Evolutionary conservation across 306 rosid genomes (phyloP).

Genomic region (Sindora glabra): DNA sequence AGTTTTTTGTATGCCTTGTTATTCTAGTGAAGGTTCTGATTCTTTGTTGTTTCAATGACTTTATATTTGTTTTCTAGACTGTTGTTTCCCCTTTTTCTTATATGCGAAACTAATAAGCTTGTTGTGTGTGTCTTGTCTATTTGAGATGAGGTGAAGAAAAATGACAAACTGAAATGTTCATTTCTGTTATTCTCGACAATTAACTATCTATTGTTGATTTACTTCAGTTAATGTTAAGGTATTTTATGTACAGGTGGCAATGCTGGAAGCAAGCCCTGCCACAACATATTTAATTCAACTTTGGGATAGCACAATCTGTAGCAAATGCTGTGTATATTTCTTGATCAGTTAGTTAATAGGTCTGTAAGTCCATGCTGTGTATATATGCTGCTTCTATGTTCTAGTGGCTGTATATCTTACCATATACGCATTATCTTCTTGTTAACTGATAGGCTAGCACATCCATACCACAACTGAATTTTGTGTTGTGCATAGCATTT

Average conservation of each 20-base stretch:
- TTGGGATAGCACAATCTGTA: conserved; percentile 89
- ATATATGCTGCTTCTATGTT: too few relatives aligned
- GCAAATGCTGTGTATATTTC: too few relatives aligned
- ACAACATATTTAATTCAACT: too few relatives aligned
- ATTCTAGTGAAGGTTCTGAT: neutral
- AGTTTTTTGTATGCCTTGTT: too few relatives aligned
- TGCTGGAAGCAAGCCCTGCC: conserved; percentile 73
- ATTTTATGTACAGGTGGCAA: conserved; percentile 55
- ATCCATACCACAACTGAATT: too few relatives aligned
- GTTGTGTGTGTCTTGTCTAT: neutral
- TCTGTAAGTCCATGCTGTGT: too few relatives aligned
- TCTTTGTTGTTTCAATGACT: neutral
- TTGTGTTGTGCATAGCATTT: too few relatives aligned
- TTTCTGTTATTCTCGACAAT: neutral
- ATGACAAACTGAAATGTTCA: neutral
- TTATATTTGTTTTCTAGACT: neutral
- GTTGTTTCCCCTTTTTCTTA: neutral
- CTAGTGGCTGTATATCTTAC: too few relatives aligned
- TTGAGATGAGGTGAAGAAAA: neutral
- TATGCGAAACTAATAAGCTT: neutral
- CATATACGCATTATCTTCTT: too few relatives aligned
- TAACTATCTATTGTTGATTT: neutral
- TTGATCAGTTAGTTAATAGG: too few relatives aligned
- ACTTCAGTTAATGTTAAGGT: neutral
- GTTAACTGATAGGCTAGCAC: too few relatives aligned